Conservation (phyloP, 1,284 basidiomycete species). For the Coniophora puteana region DNA sequence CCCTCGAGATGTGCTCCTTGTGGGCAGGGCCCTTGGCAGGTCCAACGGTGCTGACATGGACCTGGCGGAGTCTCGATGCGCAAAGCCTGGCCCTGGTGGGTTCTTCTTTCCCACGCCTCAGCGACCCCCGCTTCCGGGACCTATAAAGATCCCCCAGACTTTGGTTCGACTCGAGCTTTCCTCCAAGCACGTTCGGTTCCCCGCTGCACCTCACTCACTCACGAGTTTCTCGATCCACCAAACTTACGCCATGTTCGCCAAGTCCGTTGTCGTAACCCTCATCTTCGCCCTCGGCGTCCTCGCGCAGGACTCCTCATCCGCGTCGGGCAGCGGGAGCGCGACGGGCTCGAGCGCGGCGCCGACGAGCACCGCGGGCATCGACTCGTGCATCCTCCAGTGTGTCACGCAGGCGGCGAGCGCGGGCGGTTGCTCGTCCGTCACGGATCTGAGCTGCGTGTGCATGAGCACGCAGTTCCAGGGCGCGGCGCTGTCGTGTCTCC, state of each 20-base stretch:
- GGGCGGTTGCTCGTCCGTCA: constrained; percentile 13
- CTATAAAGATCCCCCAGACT: too few relatives aligned
- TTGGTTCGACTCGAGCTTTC: too few relatives aligned
- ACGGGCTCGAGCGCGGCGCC: background rate
- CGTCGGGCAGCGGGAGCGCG: constrained; percentile 17
- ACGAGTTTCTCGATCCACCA: too few relatives aligned
- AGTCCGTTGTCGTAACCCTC: constrained; percentile 11
- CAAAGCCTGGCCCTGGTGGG: too few relatives aligned
- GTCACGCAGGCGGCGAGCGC: background rate
- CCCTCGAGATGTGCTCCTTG: too few relatives aligned
- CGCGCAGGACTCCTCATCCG: constrained; percentile 9
- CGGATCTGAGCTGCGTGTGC: constrained; percentile 18
- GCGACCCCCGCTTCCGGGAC: too few relatives aligned
- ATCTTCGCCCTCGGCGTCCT: constrained; percentile 1
- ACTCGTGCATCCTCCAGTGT: constrained; percentile 11
- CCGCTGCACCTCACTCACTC: too few relatives aligned
- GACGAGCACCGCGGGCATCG: constrained; percentile 1
- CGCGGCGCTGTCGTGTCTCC: constrained; percentile 12
- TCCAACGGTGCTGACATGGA: too few relatives aligned
- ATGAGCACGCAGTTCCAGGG: constrained; percentile 20
- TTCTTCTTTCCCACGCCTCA: too few relatives aligned
- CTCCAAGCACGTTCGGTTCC: too few relatives aligned
- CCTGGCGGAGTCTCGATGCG: too few relatives aligned
- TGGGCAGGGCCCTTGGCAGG: too few relatives aligned
- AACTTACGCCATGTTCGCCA: constrained; percentile 15